A percentile compares a stretch with the other conserved stretches of the same genome.
These are phyloP conservation scores for Hapsidospora chrysogenum DNA, from an alignment of 495 filamentous ascomycete species.

Conservation along the genomic window DNA sequence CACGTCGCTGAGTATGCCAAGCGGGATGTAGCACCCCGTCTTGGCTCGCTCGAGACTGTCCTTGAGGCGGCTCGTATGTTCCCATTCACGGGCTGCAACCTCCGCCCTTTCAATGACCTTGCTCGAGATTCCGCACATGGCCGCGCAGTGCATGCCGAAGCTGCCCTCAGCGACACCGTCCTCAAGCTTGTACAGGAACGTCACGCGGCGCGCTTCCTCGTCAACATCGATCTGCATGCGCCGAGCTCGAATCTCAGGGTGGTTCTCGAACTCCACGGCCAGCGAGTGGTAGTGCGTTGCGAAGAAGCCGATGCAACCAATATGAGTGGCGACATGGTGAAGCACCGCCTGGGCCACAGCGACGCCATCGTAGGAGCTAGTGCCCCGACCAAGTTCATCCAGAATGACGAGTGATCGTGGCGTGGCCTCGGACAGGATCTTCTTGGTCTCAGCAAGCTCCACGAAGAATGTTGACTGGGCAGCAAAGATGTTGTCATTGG, in stretches of 20 bases:
- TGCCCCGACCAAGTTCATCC: conserved; percentile 91
- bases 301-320: conserved; percentile 92
- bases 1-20: conserved; percentile 87
- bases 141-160: conserved; percentile 98
- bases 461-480: conserved; percentile 98
- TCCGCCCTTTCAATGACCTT: conserved; percentile 79
- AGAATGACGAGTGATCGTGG: conserved; percentile 92
- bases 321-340: conserved; percentile 83
- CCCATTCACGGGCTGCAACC: conserved; percentile 81
- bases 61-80: conserved; percentile 78
- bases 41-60: conserved; percentile 73
- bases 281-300: conserved; percentile 96
- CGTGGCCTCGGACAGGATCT: conserved; percentile 91
- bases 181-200: conserved; percentile 92
- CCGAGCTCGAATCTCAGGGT: conserved; percentile 72
- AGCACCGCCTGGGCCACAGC: conserved; percentile 93
- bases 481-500: conserved; percentile 98
- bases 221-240: conserved; percentile 94
- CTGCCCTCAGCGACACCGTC: conserved; percentile 90
- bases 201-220: conserved; percentile 62
- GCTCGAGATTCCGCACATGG: conserved; percentile 86
- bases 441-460: conserved; percentile 93
- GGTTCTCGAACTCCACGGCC: conserved; percentile 70
- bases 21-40: conserved; percentile 58
- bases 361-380: conserved; percentile 85